phyloP scores from a whole-genome alignment of 163 green algal species.

The Volvox carteri region DNA sequence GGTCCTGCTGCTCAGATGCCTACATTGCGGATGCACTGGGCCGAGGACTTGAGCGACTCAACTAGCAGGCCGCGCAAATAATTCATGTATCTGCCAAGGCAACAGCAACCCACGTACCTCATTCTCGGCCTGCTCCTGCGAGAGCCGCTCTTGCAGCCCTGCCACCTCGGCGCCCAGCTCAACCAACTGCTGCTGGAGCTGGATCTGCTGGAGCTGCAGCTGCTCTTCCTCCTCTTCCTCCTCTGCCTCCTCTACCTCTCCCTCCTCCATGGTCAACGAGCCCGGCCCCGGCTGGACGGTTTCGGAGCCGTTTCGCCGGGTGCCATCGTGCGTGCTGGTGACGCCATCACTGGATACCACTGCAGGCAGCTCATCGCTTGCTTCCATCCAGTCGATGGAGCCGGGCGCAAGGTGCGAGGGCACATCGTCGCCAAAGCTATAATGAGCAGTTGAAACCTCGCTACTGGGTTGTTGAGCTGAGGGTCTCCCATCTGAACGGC shows the following conservation, averaged over 20 bases:
- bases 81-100: no score
- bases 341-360: slow-evolving; percentile 6
- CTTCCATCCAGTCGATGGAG: neutral
- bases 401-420: neutral
- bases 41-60: no score
- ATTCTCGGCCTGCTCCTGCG: slow-evolving; percentile 11
- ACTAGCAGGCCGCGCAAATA: no score
- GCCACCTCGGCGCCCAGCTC: slow-evolving; percentile 24
- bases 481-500: no score
- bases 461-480: no score
- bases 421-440: neutral
- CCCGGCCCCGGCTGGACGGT: neutral
- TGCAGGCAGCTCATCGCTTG: neutral
- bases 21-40: no score
- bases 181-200: slow-evolving; percentile 14
- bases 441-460: neutral
- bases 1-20: no score
- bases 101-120: slow-evolving; percentile 10
- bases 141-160: slow-evolving; percentile 3
- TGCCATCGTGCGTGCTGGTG: neutral
- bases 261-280: neutral
- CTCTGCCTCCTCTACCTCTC: neutral
- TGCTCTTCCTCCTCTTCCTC: neutral
- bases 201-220: neutral
- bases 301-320: neutral